A percentile compares a stretch with the other conserved stretches of the same genome.
Conservation (phyloP, 306 rosid species). For the Hylodesmum podocarpum region DNA sequence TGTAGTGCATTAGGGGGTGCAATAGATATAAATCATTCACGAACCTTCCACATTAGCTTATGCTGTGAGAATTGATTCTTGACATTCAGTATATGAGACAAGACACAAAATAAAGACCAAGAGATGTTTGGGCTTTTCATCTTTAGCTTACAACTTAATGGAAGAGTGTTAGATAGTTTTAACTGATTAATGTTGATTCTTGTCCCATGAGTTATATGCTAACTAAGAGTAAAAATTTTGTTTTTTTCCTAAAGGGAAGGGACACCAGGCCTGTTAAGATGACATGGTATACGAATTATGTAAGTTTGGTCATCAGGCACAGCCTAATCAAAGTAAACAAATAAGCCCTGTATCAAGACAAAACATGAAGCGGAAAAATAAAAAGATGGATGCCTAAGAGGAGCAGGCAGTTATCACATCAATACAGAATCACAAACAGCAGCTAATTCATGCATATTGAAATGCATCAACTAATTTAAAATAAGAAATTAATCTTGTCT, state of each 20-base stretch:
- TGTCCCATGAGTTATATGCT: not conserved
- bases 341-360: not conserved
- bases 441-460: not conserved
- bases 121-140: not conserved
- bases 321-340: not conserved
- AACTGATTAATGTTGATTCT: not conserved
- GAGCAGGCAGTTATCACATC: conserved; percentile 16
- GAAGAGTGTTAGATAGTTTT: not conserved
- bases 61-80: not conserved
- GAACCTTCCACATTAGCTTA: not conserved
- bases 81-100: not conserved
- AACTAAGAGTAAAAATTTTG: not conserved
- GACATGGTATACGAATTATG: not conserved
- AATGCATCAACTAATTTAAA: not conserved
- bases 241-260: not conserved
- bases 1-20: not conserved
- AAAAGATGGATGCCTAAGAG: not conserved
- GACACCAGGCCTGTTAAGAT: not conserved
- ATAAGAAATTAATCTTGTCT: conserved; percentile 1
- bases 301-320: not conserved
- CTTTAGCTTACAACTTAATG: not conserved
- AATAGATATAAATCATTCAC: not conserved
- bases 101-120: not conserved
- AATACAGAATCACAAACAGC: not conserved
- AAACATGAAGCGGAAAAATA: not conserved